A percentile compares a stretch with the other conserved stretches of the same genome.
phyloP scores from a whole-genome alignment of 805 yeast species.

The Vanderwaltozyma tropicalis region DNA sequence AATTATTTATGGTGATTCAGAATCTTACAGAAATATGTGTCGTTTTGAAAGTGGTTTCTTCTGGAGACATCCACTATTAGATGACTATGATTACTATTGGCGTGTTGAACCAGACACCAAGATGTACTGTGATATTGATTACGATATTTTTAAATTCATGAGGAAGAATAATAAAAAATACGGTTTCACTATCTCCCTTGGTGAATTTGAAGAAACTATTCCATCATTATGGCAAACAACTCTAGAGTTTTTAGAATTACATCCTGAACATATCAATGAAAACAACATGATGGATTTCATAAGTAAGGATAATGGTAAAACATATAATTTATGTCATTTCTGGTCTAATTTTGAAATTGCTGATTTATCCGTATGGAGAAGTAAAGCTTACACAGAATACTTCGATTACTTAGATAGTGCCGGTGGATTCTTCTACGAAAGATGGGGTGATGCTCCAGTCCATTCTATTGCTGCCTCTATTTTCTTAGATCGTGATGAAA shows the following conservation, averaged over 20 bases:
- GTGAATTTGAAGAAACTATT: slow-evolving; percentile 62
- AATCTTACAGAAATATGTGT: slow-evolving; percentile 82
- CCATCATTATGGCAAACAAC: slow-evolving; percentile 71
- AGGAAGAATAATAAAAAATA: slow-evolving; percentile 60
- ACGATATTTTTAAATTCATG: slow-evolving; percentile 76
- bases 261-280: slow-evolving; percentile 50
- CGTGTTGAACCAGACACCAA: slow-evolving; percentile 80
- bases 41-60: slow-evolving; percentile 80
- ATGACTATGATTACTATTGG: slow-evolving; percentile 80
- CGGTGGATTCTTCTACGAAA: slow-evolving; percentile 79
- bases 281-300: slow-evolving; percentile 63
- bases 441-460: slow-evolving; percentile 92
- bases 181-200: slow-evolving; percentile 68
- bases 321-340: slow-evolving; percentile 82
- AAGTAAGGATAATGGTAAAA: slow-evolving; percentile 56
- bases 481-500: slow-evolving; percentile 50
- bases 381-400: slow-evolving; percentile 55
- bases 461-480: slow-evolving; percentile 73
- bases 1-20: slow-evolving; percentile 68
- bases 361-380: slow-evolving; percentile 59
- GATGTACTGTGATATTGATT: slow-evolving; percentile 65
- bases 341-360: slow-evolving; percentile 85
- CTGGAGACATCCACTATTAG: slow-evolving; percentile 59
- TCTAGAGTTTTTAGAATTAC: slow-evolving; percentile 46
- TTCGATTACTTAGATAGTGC: slow-evolving; percentile 56